Base-by-base conservation (phyloP, 176 grass and related monocot genomes). In the Pontederia crassipes region DNA sequence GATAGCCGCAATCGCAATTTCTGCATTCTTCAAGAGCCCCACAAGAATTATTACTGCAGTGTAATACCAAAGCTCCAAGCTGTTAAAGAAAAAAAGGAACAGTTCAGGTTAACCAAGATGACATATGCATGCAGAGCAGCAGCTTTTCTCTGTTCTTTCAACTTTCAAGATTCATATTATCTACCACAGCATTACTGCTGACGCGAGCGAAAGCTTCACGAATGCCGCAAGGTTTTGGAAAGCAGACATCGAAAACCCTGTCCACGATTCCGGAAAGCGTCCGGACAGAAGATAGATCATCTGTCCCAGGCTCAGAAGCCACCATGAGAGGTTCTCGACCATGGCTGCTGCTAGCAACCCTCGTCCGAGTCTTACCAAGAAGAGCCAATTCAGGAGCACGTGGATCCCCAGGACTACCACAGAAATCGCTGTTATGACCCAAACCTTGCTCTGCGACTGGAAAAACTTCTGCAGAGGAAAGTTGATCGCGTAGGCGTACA, bases 41-140 rank as follows among this genome's bases (percentile, higher is more conserved):
- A 88, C 86, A 48, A 95, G 85, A 35, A 95, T 81, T 50, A 95
- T 70, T 64, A 95, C 74, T 54, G 86, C 83, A 32, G 82, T 86
- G 70, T 89, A 89, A 70, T 95, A 95, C 89, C 89, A 95, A 1
- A 95, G 74, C 80, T 95, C 89, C 79, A 95, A 83, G 74, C 89
- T 95, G 50, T 28, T 24, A 24, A 24, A 24, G 20, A 24, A 24
- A 57, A 11, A 26, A 61, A 46, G 40, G 20, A 24, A 24, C 12
- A 2, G 28, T 35, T 45, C 58, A 16, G 15, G 11, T 61, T 1
- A 40, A 40, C 32, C 32, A 40, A 40, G 32, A 40, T 40, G 32
- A 40, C 32, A 40, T 24, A 24, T 24, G 20, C 20, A 24, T 24
- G 20, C 0, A 24, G 20, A 24, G 20, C 20, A 24, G 20, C 1